Conservation (phyloP, 1,284 basidiomycete species). For the Moniliella sp. region DNA sequence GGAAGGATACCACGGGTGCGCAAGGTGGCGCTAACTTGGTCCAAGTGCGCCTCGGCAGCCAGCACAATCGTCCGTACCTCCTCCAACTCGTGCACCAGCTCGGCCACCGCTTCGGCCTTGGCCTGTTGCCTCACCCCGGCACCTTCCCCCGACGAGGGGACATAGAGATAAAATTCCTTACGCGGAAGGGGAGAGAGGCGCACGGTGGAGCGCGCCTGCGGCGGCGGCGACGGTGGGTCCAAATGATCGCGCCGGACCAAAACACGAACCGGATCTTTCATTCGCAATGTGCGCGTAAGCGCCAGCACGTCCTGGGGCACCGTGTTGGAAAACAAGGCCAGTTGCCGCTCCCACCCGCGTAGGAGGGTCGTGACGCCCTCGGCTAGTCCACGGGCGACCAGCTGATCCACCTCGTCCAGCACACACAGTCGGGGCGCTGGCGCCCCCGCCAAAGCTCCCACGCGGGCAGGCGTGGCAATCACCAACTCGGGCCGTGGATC, state of each 20-base stretch:
- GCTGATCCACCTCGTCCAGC: slow-evolving; percentile 86
- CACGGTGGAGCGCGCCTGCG: too few relatives aligned
- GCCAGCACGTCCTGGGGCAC: slow-evolving; percentile 82
- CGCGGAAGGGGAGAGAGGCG: too few relatives aligned
- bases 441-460: slow-evolving; percentile 49
- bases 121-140: too few relatives aligned
- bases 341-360: slow-evolving; percentile 50
- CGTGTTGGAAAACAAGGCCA: slow-evolving; percentile 81
- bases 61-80: too few relatives aligned
- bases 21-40: too few relatives aligned
- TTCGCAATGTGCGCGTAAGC: slow-evolving; percentile 60
- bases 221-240: too few relatives aligned
- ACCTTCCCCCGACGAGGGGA: too few relatives aligned
- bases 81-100: too few relatives aligned
- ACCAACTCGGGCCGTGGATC: slow-evolving; percentile 37
- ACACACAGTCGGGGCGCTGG: slow-evolving; percentile 70
- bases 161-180: too few relatives aligned
- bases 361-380: slow-evolving; percentile 82
- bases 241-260: slow-evolving; percentile 75
- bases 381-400: slow-evolving; percentile 84
- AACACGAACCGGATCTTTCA: slow-evolving; percentile 81
- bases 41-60: too few relatives aligned
- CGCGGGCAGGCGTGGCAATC: slow-evolving; percentile 84
- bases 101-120: too few relatives aligned
- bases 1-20: too few relatives aligned